Conservation (phyloP, 176 grass and related monocot species). For the Oryza officinalis region DNA sequence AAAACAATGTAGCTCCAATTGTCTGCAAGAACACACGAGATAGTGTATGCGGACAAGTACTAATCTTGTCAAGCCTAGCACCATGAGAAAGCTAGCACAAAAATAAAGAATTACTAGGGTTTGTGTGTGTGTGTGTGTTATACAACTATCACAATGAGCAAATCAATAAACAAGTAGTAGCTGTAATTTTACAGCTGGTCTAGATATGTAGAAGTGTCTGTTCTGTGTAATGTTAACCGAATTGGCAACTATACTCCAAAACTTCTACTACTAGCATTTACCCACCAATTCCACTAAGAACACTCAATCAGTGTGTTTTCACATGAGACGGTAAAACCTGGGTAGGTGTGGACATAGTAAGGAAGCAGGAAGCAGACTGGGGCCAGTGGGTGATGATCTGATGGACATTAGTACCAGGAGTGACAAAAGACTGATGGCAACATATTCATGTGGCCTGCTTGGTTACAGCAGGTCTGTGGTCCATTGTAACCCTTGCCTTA, state of each 20-base stretch:
- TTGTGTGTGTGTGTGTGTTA: background rate
- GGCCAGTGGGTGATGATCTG: constrained; percentile 26
- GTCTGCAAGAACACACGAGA: constrained; percentile 14
- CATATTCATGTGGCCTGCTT: constrained; percentile 42
- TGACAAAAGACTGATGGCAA: constrained; percentile 52
- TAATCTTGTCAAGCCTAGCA: background rate
- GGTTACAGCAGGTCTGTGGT: constrained; percentile 38
- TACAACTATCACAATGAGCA: background rate
- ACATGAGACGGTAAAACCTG: background rate
- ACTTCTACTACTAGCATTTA: constrained; percentile 5
- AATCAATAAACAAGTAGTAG: constrained; percentile 6
- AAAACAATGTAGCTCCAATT: constrained; percentile 34
- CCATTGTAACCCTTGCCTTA: constrained; percentile 38
- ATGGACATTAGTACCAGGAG: constrained; percentile 33
- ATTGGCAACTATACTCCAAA: background rate
- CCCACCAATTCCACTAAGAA: constrained; percentile 6
- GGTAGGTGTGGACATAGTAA: constrained; percentile 15
- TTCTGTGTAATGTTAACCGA: background rate
- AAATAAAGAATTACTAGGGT: background rate
- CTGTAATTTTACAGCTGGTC: background rate
- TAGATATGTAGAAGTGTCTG: background rate
- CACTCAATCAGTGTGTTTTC: background rate
- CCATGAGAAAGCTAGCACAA: constrained; percentile 18
- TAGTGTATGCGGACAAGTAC: background rate
- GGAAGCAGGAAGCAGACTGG: background rate